Base-by-base conservation (phyloP, 306 rosid genomes). In the Astragalus glycyphyllos region DNA sequence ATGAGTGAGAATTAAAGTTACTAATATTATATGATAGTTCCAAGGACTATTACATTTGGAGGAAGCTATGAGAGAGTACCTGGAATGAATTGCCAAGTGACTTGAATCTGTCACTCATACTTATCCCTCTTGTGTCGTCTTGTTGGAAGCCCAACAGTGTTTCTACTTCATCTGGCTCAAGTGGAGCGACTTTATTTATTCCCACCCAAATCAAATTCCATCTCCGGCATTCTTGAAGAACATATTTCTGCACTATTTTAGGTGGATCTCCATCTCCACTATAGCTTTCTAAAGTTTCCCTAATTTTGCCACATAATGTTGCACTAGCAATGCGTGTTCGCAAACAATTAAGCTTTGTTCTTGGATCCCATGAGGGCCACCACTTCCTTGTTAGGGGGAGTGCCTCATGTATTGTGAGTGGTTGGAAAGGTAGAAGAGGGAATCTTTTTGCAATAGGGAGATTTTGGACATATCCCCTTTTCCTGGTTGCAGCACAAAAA, bases 311-410 rank as follows among this genome's bases (percentile, higher is more conserved):
- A n/a, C n/a, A n/a, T n/a, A n/a, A n/a, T n/a, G n/a, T n/a, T n/a
- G n/a, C n/a, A n/a, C n/a, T n/a, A n/a, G n/a, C n/a, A n/a, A n/a
- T n/a, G n/a, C n/a, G n/a, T n/a, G n/a, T n/a, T n/a, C n/a, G n/a
- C n/a, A n/a, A n/a, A n/a, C n/a, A n/a, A n/a, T n/a, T n/a, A n/a
- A n/a, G n/a, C n/a, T n/a, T n/a, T n/a, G n/a, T n/a, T n/a, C n/a
- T n/a, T n/a, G 74, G 7, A 45, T 94, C 99, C 99, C 99, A 94
- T 6, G 91, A 75, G 37, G 99, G 99, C 99, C 99, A 94, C 99
- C 99, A 94, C 57, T 45, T 87, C 84, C 64, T 94, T 29, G 96
- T 87, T 58, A 94, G 37, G 55, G 99, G 99, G 1, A 94, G 62
- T 32, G 99, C 99, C 44, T 94, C 97, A 37, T 77, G 78, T 29